Base-by-base conservation (phyloP, 805 yeast genomes). In the Saccharomyces paradoxus region DNA sequence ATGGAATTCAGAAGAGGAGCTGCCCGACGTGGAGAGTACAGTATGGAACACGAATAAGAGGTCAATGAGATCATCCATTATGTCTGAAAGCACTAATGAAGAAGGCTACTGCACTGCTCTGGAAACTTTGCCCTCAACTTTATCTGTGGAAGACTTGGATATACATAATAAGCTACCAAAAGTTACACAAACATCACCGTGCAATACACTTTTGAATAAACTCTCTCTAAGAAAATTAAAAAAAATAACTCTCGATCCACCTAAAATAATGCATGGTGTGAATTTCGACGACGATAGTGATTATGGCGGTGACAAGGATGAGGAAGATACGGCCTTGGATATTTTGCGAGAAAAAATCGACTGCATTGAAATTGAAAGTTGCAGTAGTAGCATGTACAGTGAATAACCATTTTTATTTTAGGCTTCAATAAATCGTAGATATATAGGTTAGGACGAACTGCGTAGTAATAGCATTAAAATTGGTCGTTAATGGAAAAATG, bases 1-100 rank as follows among this genome's bases (percentile, higher is more conserved):
- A 0, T 60, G 60, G 50, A 59, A 64, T 41, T 60, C 65, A n/a
- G 58, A 63, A 3, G 69, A 63, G 8, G 67, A 60, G 24, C 60
- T 60, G 31, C 58, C 66, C 17, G 69, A 66, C 27, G 51, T 61
- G 21, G 60, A 57, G 17, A 56, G 62, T 21, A 52, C 53, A 8
- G 53, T 41, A 9, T 13, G 44, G 44, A 49, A n/a, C 14, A 6
- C 44, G 22, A 17, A 21, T 9, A 37, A 37, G 17, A 8, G 24
- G 7, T 13, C 24, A 37, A 46, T 46, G 49, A 22, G 31, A 12
- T 46, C 49, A 46, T 46, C 49, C 31, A 27, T 26, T 17, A 22
- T 22, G 21, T 27, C 30, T 8, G 29, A 27, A 6, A 22, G 29
- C 29, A 46, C 30, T 10, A 31, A 50, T 32, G 57, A 48, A 12